These are phyloP conservation scores for Backusella australiensis DNA, from an alignment of 192 early-diverging fungal species.

Conservation along the genomic window DNA sequence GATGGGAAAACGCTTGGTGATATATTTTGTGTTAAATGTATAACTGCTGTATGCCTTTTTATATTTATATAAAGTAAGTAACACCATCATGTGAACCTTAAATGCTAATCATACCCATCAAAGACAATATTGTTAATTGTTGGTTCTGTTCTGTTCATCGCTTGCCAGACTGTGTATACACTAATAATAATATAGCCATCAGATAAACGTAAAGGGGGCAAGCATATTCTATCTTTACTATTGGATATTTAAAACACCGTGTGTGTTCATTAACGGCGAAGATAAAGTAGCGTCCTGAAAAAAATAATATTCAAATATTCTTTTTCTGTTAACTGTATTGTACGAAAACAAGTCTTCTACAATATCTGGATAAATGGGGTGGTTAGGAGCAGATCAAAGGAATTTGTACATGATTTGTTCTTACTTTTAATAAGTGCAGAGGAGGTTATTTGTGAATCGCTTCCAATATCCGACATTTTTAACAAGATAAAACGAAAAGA, in stretches of 20 bases:
- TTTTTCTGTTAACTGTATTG: conserved; percentile 46
- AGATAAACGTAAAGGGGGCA: neutral
- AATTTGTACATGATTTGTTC: neutral
- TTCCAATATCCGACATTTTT: conserved; percentile 25
- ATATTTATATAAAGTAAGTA: conserved; percentile 6
- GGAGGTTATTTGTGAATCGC: conserved; percentile 17
- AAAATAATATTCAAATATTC: conserved; percentile 55
- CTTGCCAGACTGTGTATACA: conserved; percentile 38
- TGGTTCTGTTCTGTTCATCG: conserved; percentile 33
- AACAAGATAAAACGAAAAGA: neutral
- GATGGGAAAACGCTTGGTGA: conserved; percentile 50
- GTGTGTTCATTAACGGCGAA: conserved; percentile 49
- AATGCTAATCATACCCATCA: conserved; percentile 27
- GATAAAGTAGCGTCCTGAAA: conserved; percentile 46
- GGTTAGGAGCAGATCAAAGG: neutral
- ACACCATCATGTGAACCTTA: neutral
- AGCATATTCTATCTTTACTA: conserved; percentile 31
- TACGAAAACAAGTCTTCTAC: conserved; percentile 49
- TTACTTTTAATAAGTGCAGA: conserved; percentile 17
- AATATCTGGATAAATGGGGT: conserved; percentile 19
- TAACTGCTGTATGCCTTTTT: conserved; percentile 43
- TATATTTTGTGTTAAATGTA: conserved; percentile 49
- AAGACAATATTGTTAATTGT: conserved; percentile 35
- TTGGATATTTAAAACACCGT: conserved; percentile 53
- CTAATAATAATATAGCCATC: conserved; percentile 6